phyloP scores from a whole-genome alignment of 768 basidiomycete species.

The Termitomyces sp. region DNA sequence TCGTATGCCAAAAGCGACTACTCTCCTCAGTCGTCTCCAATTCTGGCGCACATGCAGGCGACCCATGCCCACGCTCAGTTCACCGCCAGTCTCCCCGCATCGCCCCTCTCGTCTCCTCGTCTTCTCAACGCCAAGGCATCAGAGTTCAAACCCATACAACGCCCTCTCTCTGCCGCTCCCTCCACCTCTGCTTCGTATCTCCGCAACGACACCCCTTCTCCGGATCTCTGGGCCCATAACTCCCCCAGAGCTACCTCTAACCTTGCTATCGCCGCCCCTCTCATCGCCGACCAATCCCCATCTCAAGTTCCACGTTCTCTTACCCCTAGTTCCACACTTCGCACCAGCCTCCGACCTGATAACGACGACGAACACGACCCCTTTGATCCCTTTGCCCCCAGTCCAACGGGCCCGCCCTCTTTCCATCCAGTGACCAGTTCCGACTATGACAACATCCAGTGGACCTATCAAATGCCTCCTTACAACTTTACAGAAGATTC shows the following conservation, averaged over 20 bases:
- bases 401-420: slow-evolving; percentile 34
- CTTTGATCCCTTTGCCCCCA: slow-evolving; percentile 68
- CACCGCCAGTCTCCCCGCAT: slow-evolving; percentile 78
- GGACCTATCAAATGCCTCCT: slow-evolving; percentile 19
- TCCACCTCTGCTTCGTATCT: slow-evolving; percentile 51
- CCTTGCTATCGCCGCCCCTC: slow-evolving; percentile 86
- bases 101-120: slow-evolving; percentile 80
- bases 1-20: slow-evolving; percentile 45
- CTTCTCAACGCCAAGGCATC: slow-evolving; percentile 85
- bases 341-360: slow-evolving; percentile 53
- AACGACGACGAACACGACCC: slow-evolving; percentile 74
- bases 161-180: slow-evolving; percentile 72
- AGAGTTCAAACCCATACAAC: slow-evolving; percentile 81
- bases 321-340: slow-evolving; percentile 66
- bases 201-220: slow-evolving; percentile 79
- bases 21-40: slow-evolving; percentile 65
- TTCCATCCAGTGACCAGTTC: slow-evolving; percentile 61
- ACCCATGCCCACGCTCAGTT: slow-evolving; percentile 55
- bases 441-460: slow-evolving; percentile 44
- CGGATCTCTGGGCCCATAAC: slow-evolving; percentile 83
- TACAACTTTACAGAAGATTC: slow-evolving; percentile 19
- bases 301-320: slow-evolving; percentile 42
- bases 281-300: slow-evolving; percentile 62
- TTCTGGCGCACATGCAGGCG: slow-evolving; percentile 49
- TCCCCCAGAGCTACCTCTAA: slow-evolving; percentile 71